Conservation (phyloP, 2,329 filamentous ascomycete genomes). For the Neopestalotiopsis clavispora region DNA sequence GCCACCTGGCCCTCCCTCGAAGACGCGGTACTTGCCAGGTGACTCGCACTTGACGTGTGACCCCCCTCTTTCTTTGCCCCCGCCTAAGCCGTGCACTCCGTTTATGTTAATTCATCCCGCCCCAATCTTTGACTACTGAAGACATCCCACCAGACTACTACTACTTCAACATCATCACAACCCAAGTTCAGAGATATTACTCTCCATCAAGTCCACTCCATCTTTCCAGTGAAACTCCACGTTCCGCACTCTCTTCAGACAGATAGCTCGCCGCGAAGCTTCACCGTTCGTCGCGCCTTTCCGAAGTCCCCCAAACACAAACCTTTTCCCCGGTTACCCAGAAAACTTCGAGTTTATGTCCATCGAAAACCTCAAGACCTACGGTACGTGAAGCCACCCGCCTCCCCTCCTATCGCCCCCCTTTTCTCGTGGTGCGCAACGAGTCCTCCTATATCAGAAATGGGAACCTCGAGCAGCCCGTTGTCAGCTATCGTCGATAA, state of each 20-base stretch:
- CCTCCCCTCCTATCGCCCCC: neutral
- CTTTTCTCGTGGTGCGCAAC: neutral
- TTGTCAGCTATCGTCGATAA: neutral
- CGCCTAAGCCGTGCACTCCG: neutral
- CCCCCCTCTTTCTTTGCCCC: neutral
- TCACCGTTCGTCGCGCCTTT: conserved; percentile 58
- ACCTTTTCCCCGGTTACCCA: conserved; percentile 61
- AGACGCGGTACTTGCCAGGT: conserved; percentile 7
- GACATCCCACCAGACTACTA: conserved; percentile 13
- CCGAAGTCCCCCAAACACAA: conserved; percentile 44
- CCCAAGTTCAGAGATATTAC: neutral
- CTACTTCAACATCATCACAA: conserved; percentile 13
- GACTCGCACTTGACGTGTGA: conserved; percentile 13
- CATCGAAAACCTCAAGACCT: conserved; percentile 98
- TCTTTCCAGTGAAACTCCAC: conserved; percentile 7
- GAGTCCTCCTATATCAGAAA: neutral
- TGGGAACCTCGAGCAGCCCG: neutral
- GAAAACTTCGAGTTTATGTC: conserved; percentile 90
- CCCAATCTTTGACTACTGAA: neutral
- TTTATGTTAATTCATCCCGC: neutral
- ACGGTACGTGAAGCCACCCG: conserved; percentile 68
- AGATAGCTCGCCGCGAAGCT: conserved; percentile 48
- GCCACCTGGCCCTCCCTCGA: neutral
- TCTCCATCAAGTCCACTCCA: neutral
- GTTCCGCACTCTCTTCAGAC: conserved; percentile 17